These are phyloP conservation scores for Cenchrus purpureus DNA, from an alignment of 176 grass and related monocot species.

Conservation along the genomic window DNA sequence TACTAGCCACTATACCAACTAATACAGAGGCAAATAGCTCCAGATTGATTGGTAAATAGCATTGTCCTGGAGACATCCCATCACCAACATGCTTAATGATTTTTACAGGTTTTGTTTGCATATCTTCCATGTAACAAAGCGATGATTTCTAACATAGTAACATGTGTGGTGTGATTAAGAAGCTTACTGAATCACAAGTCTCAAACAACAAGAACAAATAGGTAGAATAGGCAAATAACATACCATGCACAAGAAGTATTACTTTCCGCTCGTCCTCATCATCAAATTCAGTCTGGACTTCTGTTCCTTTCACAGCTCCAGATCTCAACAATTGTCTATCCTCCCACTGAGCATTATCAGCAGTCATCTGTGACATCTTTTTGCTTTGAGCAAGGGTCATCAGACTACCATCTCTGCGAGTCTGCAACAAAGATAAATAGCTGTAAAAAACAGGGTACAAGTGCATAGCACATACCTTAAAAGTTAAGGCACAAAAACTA, in stretches of 20 bases:
- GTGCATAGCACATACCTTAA: neutral
- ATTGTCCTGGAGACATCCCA: neutral
- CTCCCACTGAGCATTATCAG: constrained; percentile 99
- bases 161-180: neutral
- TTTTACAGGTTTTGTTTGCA: constrained; percentile 5
- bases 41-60: constrained; percentile 16
- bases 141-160: neutral
- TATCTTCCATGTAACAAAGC: constrained; percentile 16
- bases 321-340: constrained; percentile 95
- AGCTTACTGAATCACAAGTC: constrained; percentile 19
- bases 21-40: constrained; percentile 24
- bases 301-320: constrained; percentile 95
- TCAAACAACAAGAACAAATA: constrained; percentile 1
- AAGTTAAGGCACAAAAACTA: neutral
- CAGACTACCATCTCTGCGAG: constrained; percentile 81
- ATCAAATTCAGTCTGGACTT: constrained; percentile 97
- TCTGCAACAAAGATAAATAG: constrained; percentile 57
- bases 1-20: neutral
- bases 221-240: constrained; percentile 22
- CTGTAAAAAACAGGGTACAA: constrained; percentile 31
- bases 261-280: constrained; percentile 99
- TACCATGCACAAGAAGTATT: constrained; percentile 99
- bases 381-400: constrained; percentile 98
- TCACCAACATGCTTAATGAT: constrained; percentile 29
- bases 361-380: constrained; percentile 95